A percentile compares a stretch with the other conserved stretches of the same genome.
These are phyloP conservation scores for Fusarium cicatricum DNA, from an alignment of 2,329 filamentous ascomycete genomes.

Conservation along the genomic window DNA sequence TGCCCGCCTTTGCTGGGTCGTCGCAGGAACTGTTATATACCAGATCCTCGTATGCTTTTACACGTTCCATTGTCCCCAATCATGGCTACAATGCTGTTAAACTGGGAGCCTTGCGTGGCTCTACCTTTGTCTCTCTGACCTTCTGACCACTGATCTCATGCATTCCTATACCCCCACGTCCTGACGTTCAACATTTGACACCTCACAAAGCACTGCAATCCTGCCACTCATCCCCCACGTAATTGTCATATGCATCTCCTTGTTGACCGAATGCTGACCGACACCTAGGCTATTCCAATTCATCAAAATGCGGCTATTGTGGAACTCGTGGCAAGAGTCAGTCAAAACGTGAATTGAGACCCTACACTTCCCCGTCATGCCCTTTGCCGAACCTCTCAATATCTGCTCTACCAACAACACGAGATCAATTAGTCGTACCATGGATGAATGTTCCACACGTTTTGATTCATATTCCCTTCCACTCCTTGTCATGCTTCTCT, in stretches of 20 bases:
- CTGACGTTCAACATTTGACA: slow-evolving; percentile 12
- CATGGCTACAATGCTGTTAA: background rate
- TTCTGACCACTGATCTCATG: slow-evolving; percentile 4
- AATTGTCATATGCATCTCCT: slow-evolving; percentile 13
- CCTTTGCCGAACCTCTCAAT: background rate
- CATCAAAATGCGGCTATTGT: slow-evolving; percentile 63
- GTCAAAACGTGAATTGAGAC: slow-evolving; percentile 54
- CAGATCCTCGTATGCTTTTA: background rate
- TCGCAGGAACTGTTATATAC: background rate
- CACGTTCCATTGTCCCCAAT: background rate
- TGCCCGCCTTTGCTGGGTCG: background rate
- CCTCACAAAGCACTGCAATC: slow-evolving; percentile 16
- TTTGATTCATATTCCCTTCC: background rate
- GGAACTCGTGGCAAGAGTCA: slow-evolving; percentile 57
- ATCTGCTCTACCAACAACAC: slow-evolving; percentile 10
- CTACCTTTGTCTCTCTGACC: background rate
- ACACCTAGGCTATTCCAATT: slow-evolving; percentile 59
- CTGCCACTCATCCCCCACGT: slow-evolving; percentile 37
- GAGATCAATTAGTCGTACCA: slow-evolving; percentile 11
- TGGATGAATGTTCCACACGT: slow-evolving; percentile 11
- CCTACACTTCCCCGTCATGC: slow-evolving; percentile 10
- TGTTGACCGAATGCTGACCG: slow-evolving; percentile 28
- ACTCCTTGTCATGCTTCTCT: background rate
- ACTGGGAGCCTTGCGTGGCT: background rate
- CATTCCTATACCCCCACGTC: slow-evolving; percentile 20